Conservation (phyloP, 192 early-diverging fungal species). For the Coemansia sp. region DNA sequence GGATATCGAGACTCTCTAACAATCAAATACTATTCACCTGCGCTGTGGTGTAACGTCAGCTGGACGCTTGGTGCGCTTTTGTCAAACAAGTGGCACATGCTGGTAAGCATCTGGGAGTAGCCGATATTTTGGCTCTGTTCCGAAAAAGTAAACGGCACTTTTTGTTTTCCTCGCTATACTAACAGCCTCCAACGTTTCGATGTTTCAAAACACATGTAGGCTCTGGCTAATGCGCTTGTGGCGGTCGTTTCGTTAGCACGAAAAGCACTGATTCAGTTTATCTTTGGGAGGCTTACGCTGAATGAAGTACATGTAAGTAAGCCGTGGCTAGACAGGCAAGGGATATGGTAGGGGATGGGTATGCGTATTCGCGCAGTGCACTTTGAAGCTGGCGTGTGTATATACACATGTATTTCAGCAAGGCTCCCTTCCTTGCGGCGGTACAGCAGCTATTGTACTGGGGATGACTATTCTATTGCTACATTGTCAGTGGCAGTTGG, state of each 20-base stretch:
- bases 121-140: neutral
- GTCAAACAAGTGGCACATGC: constrained; percentile 55
- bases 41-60: constrained; percentile 54
- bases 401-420: neutral
- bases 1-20: constrained; percentile 50
- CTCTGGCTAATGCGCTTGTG: constrained; percentile 52
- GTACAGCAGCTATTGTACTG: neutral
- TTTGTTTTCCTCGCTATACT: neutral
- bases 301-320: constrained; percentile 55
- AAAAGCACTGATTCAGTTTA: constrained; percentile 49
- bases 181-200: neutral
- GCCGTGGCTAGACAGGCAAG: neutral
- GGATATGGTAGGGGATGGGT: neutral
- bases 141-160: neutral
- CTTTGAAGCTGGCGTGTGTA: neutral
- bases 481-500: neutral
- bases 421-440: neutral
- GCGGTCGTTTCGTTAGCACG: constrained; percentile 47
- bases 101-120: constrained; percentile 28
- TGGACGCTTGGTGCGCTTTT: constrained; percentile 45
- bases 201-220: constrained; percentile 27
- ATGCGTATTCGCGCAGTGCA: neutral
- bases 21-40: constrained; percentile 43
- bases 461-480: neutral
- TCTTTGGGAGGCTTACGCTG: constrained; percentile 47